Evolutionary conservation across 306 rosid genomes (phyloP).

Genomic region (Acacia confusa): DNA sequence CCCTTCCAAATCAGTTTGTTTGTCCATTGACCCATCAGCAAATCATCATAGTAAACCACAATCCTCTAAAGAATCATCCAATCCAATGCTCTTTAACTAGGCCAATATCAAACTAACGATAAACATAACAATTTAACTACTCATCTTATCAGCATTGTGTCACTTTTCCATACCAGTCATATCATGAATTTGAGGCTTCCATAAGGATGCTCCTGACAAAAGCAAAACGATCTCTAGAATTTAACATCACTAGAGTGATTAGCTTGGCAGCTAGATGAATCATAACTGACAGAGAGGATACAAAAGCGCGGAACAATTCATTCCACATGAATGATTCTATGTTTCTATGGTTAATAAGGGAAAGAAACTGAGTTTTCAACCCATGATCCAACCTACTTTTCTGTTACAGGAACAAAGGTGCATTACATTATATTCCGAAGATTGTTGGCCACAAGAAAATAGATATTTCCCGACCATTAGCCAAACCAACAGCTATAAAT

Average conservation of each 20-base stretch:
- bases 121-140: not conserved
- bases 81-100: not conserved
- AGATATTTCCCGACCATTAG: constrained; percentile 14
- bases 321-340: not conserved
- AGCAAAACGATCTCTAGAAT: not conserved
- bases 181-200: constrained; percentile 11
- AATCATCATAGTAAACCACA: not conserved
- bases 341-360: not conserved
- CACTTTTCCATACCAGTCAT: not conserved
- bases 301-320: not conserved
- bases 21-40: not conserved
- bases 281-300: constrained; percentile 8
- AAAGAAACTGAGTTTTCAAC: constrained; percentile 27
- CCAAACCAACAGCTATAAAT: constrained; percentile 10
- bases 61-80: not conserved
- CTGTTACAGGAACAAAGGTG: not conserved
- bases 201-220: not conserved
- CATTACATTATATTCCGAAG: constrained; percentile 30
- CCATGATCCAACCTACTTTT: constrained; percentile 26
- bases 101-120: not conserved
- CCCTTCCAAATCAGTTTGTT: not conserved
- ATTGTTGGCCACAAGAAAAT: constrained; percentile 26
- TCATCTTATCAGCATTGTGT: constrained; percentile 7
- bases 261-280: constrained; percentile 13
- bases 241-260: not conserved